Conservation (phyloP, 106 monocot genomes). For the Alisma plantagoaquatica region DNA sequence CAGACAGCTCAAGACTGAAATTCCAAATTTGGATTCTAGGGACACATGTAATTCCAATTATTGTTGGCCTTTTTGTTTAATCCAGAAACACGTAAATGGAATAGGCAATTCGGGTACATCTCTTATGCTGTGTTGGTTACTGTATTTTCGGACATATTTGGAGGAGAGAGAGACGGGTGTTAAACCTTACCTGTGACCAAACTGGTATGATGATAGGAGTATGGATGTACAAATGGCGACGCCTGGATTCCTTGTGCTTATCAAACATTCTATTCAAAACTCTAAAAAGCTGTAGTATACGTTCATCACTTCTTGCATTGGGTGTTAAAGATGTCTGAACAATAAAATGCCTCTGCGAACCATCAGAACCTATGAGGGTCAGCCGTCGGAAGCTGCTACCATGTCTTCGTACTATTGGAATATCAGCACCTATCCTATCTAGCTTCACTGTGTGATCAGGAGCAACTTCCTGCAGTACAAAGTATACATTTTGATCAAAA, state of each 20-base stretch:
- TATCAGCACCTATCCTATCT: constrained; percentile 85
- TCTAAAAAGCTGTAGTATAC: constrained; percentile 89
- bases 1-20: no score
- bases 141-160: no score
- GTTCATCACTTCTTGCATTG: constrained; percentile 98
- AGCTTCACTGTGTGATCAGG: constrained; percentile 98
- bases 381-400: constrained; percentile 92
- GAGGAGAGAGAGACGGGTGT: no score
- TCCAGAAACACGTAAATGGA: background rate
- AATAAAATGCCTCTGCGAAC: constrained; percentile 96
- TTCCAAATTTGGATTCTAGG: no score
- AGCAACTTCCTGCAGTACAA: constrained; percentile 78
- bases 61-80: no score
- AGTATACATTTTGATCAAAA: no score
- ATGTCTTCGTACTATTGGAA: constrained; percentile 91
- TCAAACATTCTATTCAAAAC: constrained; percentile 96
- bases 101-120: no score
- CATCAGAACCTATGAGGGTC: constrained; percentile 98
- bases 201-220: constrained; percentile 99
- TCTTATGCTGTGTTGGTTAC: no score
- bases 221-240: constrained; percentile 72
- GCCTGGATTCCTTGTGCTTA: constrained; percentile 94
- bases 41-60: no score
- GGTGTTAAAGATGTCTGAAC: constrained; percentile 98
- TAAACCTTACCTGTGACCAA: constrained; percentile 90